A percentile compares a stretch with the other conserved stretches of the same genome.
These are phyloP conservation scores for Cryptosporidium sp. DNA, from an alignment of 169 alveolate species.

Conservation along the genomic window DNA sequence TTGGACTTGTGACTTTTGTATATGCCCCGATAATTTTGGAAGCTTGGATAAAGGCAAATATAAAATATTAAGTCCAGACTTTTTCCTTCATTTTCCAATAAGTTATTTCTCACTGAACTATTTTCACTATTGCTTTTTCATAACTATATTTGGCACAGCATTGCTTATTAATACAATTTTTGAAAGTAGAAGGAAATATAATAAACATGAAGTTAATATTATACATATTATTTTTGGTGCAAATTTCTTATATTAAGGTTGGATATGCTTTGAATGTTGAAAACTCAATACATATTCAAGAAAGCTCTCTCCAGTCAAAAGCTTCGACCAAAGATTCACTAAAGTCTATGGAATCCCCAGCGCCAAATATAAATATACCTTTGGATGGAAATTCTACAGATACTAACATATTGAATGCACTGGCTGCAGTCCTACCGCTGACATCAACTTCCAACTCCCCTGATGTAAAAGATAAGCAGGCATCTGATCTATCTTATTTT, in stretches of 20 bases:
- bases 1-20: neutral
- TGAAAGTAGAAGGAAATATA: neutral
- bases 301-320: neutral
- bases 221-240: conserved; percentile 4
- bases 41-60: neutral
- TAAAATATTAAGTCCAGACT: neutral
- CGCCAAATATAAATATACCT: conserved; percentile 9
- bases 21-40: neutral
- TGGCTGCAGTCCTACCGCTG: conserved; percentile 36
- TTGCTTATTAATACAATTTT: neutral
- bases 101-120: neutral
- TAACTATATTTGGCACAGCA: neutral
- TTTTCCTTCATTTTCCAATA: neutral
- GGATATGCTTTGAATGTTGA: conserved; percentile 63
- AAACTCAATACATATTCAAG: conserved; percentile 10
- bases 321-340: conserved; percentile 16
- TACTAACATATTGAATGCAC: neutral
- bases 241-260: conserved; percentile 10
- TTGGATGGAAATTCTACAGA: conserved; percentile 30
- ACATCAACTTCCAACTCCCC: neutral
- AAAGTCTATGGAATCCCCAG: conserved; percentile 14
- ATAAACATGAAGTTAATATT: conserved; percentile 17
- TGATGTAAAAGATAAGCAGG: neutral
- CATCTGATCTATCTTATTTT: conserved; percentile 45
- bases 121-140: conserved; percentile 4